Percentiles rank a stretch among this genome's conserved stretches.
These are phyloP conservation scores for Leucocoprinus sp. DNA, from an alignment of 768 basidiomycete species.

Conservation along the genomic window DNA sequence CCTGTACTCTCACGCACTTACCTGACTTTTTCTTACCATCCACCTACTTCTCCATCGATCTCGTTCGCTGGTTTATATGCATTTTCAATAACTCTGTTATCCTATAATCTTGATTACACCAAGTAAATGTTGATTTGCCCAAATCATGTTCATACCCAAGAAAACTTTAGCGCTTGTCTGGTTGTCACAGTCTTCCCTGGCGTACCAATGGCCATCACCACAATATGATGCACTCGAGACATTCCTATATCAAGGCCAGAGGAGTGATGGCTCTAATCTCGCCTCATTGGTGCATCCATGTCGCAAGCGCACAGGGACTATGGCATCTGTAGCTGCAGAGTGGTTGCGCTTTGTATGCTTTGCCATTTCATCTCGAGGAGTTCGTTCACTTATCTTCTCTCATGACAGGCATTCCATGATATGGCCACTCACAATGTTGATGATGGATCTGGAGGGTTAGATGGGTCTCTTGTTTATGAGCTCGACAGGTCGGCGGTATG, in stretches of 20 bases:
- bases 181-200: slow-evolving; percentile 5
- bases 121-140: too few species aligned
- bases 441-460: slow-evolving; percentile 42
- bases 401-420: slow-evolving; percentile 39
- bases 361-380: neutral
- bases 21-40: neutral
- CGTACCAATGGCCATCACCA: slow-evolving; percentile 28
- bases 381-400: neutral
- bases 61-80: slow-evolving; percentile 11
- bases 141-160: neutral
- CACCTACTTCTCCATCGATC: neutral
- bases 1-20: neutral
- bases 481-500: slow-evolving; percentile 32
- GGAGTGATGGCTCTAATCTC: slow-evolving; percentile 25
- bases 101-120: neutral
- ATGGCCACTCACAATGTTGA: slow-evolving; percentile 37
- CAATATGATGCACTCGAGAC: slow-evolving; percentile 29
- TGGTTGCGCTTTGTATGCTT: slow-evolving; percentile 28
- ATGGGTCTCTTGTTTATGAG: slow-evolving; percentile 43
- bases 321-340: slow-evolving; percentile 24
- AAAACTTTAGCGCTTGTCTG: neutral
- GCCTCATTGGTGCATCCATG: slow-evolving; percentile 26
- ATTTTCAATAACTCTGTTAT: neutral
- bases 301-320: slow-evolving; percentile 22
- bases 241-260: slow-evolving; percentile 25